Conservation (phyloP, 495 filamentous ascomycete species). For the Annulohypoxylon stygium region DNA sequence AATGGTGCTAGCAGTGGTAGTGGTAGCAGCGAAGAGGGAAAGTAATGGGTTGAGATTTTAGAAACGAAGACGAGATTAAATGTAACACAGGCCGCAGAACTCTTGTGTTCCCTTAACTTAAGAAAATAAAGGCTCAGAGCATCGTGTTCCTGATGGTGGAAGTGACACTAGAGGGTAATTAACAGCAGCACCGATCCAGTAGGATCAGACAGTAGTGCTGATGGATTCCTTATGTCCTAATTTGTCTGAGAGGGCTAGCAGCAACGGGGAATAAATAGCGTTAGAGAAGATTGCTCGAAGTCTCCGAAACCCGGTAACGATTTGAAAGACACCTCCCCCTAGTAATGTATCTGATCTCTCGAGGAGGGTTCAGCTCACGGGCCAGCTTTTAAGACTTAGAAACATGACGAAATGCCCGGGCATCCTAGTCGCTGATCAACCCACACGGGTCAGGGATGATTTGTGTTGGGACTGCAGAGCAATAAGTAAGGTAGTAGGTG, state of each 20-base stretch:
- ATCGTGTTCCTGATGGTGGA: conserved; percentile 23
- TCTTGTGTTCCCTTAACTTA: conserved; percentile 35
- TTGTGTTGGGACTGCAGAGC: conserved; percentile 47
- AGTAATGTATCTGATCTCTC: conserved; percentile 45
- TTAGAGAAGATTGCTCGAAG: conserved; percentile 40
- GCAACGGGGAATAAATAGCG: conserved; percentile 44
- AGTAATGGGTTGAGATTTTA: conserved; percentile 6
- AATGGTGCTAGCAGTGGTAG: conserved; percentile 3
- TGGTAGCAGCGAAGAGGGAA: background rate
- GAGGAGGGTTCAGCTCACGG: conserved; percentile 40
- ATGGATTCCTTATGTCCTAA: conserved; percentile 49
- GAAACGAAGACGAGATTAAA: conserved; percentile 36
- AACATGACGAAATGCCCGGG: conserved; percentile 47
- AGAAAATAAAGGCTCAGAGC: conserved; percentile 22
- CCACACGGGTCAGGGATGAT: conserved; percentile 43
- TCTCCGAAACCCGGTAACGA: conserved; percentile 48
- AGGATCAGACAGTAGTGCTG: conserved; percentile 50
- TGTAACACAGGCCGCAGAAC: conserved; percentile 35
- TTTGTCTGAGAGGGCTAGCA: conserved; percentile 41
- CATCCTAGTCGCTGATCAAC: conserved; percentile 49
- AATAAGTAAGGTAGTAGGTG: conserved; percentile 46
- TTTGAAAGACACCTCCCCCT: conserved; percentile 38
- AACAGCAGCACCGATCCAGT: conserved; percentile 41
- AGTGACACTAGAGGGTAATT: conserved; percentile 37
- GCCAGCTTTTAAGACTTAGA: conserved; percentile 34